Evolutionary conservation across 192 early-diverging fungal genomes (phyloP).

Genomic region (Lobosporangium transversale): DNA sequence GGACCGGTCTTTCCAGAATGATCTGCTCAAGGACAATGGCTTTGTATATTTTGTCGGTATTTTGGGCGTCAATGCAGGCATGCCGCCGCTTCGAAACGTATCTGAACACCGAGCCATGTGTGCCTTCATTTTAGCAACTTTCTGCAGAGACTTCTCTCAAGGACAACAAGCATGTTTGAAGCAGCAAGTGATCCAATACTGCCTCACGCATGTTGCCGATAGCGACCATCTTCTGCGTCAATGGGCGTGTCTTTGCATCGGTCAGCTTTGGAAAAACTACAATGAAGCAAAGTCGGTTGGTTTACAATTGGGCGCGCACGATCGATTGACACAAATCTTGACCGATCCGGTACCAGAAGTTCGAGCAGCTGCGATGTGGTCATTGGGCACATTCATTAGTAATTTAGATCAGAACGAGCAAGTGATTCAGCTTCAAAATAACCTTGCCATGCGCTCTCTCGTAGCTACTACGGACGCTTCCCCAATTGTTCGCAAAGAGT

Average conservation of each 20-base stretch:
- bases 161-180: conserved; percentile 89
- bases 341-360: conserved; percentile 82
- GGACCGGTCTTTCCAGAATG: conserved; percentile 87
- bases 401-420: conserved; percentile 74
- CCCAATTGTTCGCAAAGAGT: conserved; percentile 90
- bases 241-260: conserved; percentile 90
- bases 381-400: conserved; percentile 82
- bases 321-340: conserved; percentile 66
- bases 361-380: conserved; percentile 83
- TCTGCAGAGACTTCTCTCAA: conserved; percentile 84
- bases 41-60: conserved; percentile 94
- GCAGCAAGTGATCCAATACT: conserved; percentile 71
- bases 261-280: conserved; percentile 85
- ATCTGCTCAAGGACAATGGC: conserved; percentile 91
- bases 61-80: conserved; percentile 75
- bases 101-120: conserved; percentile 95
- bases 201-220: conserved; percentile 74
- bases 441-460: conserved; percentile 74
- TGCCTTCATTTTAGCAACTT: conserved; percentile 91
- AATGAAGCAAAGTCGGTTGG: conserved; percentile 75
- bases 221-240: conserved; percentile 82
- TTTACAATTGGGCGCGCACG: conserved; percentile 70
- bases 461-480: conserved; percentile 81
- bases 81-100: conserved; percentile 74
- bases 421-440: conserved; percentile 76